A percentile compares a stretch with the other conserved stretches of the same genome.
Evolutionary conservation across 805 yeast species (phyloP).

Genomic region (Hanseniaspora mollemarum): DNA sequence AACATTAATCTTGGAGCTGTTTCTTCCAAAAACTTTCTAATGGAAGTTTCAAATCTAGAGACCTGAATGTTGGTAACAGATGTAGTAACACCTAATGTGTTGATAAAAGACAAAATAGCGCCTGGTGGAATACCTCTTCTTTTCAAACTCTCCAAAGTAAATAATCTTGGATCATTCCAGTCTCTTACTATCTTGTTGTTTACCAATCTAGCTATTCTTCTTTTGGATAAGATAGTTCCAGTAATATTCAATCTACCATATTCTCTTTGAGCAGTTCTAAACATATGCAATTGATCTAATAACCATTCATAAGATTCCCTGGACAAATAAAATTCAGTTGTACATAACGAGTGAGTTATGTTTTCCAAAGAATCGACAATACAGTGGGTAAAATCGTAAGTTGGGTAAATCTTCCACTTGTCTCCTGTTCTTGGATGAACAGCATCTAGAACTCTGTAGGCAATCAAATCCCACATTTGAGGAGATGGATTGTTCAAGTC

Average conservation of each 20-base stretch:
- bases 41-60: conserved; percentile 76
- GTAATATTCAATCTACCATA: conserved; percentile 92
- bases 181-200: conserved; percentile 73
- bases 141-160: conserved; percentile 83
- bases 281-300: conserved; percentile 87
- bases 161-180: conserved; percentile 97
- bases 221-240: conserved; percentile 87
- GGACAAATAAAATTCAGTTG: conserved; percentile 84
- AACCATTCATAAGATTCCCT: conserved; percentile 97
- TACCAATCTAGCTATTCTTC: conserved; percentile 89
- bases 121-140: conserved; percentile 99
- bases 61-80: conserved; percentile 84
- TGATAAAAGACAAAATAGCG: conserved; percentile 82
- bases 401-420: conserved; percentile 96
- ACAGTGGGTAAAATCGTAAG: conserved; percentile 98
- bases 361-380: conserved; percentile 95
- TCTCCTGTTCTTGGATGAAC: conserved; percentile 94
- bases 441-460: conserved; percentile 85
- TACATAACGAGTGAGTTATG: conserved; percentile 90
- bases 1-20: conserved; percentile 92
- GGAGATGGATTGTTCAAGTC: conserved; percentile 84
- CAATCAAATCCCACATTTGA: conserved; percentile 99
- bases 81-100: conserved; percentile 94
- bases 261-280: conserved; percentile 97
- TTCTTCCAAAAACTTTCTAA: conserved; percentile 77